Base-by-base conservation (phyloP, 345 rosid species). In the Zanthoxylum bungeanum region DNA sequence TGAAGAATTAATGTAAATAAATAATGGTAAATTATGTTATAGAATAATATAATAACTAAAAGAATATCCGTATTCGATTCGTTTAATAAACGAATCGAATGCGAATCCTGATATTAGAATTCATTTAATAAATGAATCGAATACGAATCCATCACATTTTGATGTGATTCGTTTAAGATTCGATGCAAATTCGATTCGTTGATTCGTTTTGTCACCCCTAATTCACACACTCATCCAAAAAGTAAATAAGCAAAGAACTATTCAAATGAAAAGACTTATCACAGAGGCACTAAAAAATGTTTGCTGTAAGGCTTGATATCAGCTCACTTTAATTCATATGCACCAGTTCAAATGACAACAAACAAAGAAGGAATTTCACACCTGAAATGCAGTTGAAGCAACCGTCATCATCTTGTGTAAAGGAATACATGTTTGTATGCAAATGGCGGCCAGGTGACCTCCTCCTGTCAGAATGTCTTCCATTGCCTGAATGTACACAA, bases 301-400 rank as follows among this genome's bases (percentile, higher is more conserved):
- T 28, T 55, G 28, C 53, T 1, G 27, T 59, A 39, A 69, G 40
- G 30, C 11, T n/a, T 40, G 24, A 57, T 4, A 58, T 31, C 21
- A 21, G 39, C 25, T 53, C 21, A n/a, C 64, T 69, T 42, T 44
- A 71, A 60, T 60, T 52, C 17, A 58, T 22, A 34, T 4, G 21
- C 47, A n/a, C n/a, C n/a, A 46, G 47, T 46, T 69, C 52, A 65
- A 73, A 22, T 55, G n/a, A 67, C 44, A 63, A 67, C 17, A 8
- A 68, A 64, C 3, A 50, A 2, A 66, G n/a, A n/a, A 76, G 40
- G 40, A 44, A 25, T 58, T 47, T 16, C 78, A 73, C 30, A 87
- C 94, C 94, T 75, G 90, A 70, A 76, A 80, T 57, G 67, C 78
- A 87, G 79, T 87, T 81, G 77, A 81, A 87, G 76, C 87, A 85